Evolutionary conservation across 2,329 filamentous ascomycete species (phyloP), one percentile per base, ranked within the genome.

Genomic region (Alternaria conjuncta): DNA sequence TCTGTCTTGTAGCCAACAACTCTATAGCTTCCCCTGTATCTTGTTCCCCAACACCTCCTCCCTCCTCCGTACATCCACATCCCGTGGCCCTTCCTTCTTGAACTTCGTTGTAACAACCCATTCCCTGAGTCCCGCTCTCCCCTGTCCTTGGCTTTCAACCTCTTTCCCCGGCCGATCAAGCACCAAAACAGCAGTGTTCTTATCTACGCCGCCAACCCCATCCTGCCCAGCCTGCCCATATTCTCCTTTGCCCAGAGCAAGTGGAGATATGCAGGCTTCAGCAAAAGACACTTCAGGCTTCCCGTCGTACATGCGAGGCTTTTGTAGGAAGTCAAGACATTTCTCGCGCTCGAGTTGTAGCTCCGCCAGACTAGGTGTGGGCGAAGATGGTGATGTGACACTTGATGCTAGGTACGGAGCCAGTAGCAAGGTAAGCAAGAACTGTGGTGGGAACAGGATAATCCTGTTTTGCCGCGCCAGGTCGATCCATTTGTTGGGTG

Each of bases 361-460:
- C 9, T 78, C 84, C 5, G 79, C 67, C 1, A 62, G 56, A 3
- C 75, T 70, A 0, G 77, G 77, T 2, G 71, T 68, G 0, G 73
- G 74, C 1, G 66, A 73, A 1, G 67, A 67, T 2, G 71, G 64
- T 0, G 70, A 64, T 0, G 74, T 77, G 0, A 76, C 26, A 1
- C 72, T 72, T 5, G 82, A 79, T 5, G 75, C 76, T 15, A 91
- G 80, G 69, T 89, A 87, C 2, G 80, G 81, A 0, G 85, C 78
- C 2, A 92, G 79, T 0, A 92, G 80, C 32, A 85, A 81, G 11
- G 93, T 84, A 5, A 96, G 85, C 79, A 92, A 94, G 75, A 90
- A 91, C 75, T 98, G 96, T 0, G 96, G 96, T 5, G 96, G 96
- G 75, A 96, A 97, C 6, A 99, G 82, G 61, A 96, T 92, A 64